Conservation (phyloP, 1,284 basidiomycete genomes). For the Ustilago loliicola region DNA sequence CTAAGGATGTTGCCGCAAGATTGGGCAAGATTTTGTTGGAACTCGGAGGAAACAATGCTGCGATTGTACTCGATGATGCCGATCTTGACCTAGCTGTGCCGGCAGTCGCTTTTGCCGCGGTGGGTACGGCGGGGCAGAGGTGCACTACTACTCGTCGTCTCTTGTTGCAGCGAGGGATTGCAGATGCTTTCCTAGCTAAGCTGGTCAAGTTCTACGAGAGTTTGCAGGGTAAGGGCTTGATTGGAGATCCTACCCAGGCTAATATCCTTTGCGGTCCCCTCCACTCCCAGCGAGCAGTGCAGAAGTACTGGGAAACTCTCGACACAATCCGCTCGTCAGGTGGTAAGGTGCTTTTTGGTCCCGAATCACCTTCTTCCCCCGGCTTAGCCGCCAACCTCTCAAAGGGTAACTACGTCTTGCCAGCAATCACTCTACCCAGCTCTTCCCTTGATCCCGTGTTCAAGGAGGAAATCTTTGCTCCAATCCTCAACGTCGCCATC, state of each 20-base stretch:
- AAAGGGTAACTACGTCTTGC: constrained; percentile 87
- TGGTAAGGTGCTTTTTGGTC: constrained; percentile 83
- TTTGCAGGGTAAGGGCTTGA: constrained; percentile 72
- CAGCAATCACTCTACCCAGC: constrained; percentile 82
- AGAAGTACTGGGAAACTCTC: constrained; percentile 78
- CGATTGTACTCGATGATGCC: constrained; percentile 92
- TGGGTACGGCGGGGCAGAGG: constrained; percentile 93
- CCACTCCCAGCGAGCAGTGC: constrained; percentile 80
- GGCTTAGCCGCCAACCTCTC: constrained; percentile 42
- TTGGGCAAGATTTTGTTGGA: constrained; percentile 89
- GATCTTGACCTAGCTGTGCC: constrained; percentile 89
- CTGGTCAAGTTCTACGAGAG: constrained; percentile 81
- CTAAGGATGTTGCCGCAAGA: constrained; percentile 81
- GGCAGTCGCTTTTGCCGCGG: constrained; percentile 90
- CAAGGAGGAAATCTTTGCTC: constrained; percentile 87
- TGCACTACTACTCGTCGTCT: constrained; percentile 93
- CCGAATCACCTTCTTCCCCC: constrained; percentile 73
- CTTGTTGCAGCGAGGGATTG: constrained; percentile 85
- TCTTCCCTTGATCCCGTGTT: constrained; percentile 77
- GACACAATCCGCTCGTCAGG: constrained; percentile 77
- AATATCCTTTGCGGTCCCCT: constrained; percentile 87
- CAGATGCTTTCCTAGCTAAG: constrained; percentile 80
- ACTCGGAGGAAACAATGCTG: constrained; percentile 95
- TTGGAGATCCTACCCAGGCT: constrained; percentile 84
- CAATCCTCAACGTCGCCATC: constrained; percentile 85